Percentiles rank a stretch among this genome's conserved stretches.
Conservation (phyloP, 2,329 filamentous ascomycete genomes). For the Fusarium irregulare region DNA sequence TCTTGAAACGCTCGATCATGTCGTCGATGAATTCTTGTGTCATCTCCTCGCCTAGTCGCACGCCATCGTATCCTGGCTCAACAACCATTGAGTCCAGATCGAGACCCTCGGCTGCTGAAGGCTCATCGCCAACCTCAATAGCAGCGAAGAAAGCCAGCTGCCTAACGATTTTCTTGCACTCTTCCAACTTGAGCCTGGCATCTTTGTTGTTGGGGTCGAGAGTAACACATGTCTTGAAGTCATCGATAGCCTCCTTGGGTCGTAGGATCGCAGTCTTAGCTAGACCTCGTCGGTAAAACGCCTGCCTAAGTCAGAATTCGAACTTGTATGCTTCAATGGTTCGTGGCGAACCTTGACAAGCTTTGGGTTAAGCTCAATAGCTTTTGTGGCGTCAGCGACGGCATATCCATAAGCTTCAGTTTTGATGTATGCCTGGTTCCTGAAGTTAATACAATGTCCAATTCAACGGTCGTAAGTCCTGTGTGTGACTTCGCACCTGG, state of each 20-base stretch:
- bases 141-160: conserved; percentile 93
- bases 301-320: conserved; percentile 61
- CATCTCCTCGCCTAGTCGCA: conserved; percentile 82
- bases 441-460: conserved; percentile 46
- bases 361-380: conserved; percentile 86
- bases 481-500: conserved; percentile 70
- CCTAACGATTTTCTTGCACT: conserved; percentile 95
- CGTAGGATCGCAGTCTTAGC: conserved; percentile 91
- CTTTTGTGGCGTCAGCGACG: conserved; percentile 88
- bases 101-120: conserved; percentile 89
- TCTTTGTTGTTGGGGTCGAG: conserved; percentile 90
- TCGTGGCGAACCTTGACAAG: conserved; percentile 80
- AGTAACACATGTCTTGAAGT: conserved; percentile 91
- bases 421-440: conserved; percentile 85
- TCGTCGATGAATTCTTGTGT: conserved; percentile 97
- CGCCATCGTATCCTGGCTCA: conserved; percentile 87
- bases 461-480: conserved; percentile 7
- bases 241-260: conserved; percentile 87
- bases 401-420: conserved; percentile 95
- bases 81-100: conserved; percentile 88
- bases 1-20: conserved; percentile 96
- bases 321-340: conserved; percentile 3
- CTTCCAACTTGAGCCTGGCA: conserved; percentile 88
- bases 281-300: conserved; percentile 92
- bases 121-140: conserved; percentile 92